Conservation (phyloP, 305 asterid species). For the Fraxinus velutina region DNA sequence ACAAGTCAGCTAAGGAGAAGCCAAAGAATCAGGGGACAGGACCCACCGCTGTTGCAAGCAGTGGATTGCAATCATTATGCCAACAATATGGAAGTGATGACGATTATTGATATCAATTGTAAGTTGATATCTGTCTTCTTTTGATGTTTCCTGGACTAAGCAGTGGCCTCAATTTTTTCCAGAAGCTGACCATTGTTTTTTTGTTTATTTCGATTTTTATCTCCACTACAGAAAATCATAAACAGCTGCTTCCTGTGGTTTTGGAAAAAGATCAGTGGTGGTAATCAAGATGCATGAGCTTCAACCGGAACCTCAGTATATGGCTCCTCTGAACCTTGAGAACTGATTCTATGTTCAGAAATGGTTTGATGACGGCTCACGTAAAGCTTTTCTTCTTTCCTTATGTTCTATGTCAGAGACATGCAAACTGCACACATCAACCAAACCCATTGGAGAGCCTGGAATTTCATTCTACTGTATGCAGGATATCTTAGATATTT, state of each 20-base stretch:
- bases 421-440: background rate
- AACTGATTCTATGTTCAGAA: background rate
- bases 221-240: background rate
- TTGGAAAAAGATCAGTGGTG: background rate
- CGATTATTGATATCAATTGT: constrained; percentile 27
- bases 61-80: constrained; percentile 50
- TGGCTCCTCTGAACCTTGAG: background rate
- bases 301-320: background rate
- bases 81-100: constrained; percentile 51
- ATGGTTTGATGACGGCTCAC: background rate
- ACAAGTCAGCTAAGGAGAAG: constrained; percentile 13
- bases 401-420: background rate
- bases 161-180: background rate
- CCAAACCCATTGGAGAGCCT: background rate
- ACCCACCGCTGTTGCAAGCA: constrained; percentile 14
- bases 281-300: background rate
- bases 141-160: background rate
- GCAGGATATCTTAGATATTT: background rate
- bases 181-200: background rate
- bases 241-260: background rate
- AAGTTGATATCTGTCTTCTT: background rate
- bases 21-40: constrained; percentile 19
- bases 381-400: background rate
- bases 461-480: background rate
- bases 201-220: background rate